Evolutionary conservation across 2,329 filamentous ascomycete genomes (phyloP), one percentile per base, ranked within the genome.

Genomic region (Fusarium anthophilum): DNA sequence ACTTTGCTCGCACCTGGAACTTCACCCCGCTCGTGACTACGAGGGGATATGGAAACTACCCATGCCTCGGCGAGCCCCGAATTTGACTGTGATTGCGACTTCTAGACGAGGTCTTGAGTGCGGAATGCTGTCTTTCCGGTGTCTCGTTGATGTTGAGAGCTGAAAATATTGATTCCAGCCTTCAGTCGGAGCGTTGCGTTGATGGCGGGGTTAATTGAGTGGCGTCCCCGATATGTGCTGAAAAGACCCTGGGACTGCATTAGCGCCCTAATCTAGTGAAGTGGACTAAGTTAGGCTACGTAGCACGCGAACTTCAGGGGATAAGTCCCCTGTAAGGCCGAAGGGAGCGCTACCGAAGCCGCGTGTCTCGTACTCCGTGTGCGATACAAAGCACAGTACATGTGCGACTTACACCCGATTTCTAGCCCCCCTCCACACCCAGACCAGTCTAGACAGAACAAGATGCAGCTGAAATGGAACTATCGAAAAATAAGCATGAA

Each of bases 401-500:
- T 56, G 26, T 20, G 22, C 4, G 38, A 56, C 53, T 44, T 56
- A 44, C 26, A 32, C 53, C 26, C 12, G 8, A 56, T 24, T 44
- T 2, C 3, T 56, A 24, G 38, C 6, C 8, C 20, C 15, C 38
- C 22, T 44, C 38, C 38, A 44, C 53, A 44, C 12, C 53, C 26
- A 44, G 53, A 44, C 38, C 26, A 44, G 38, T 56, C 53, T 56
- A 56, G 53, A 56, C 53, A 44, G 53, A 56, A 56, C 38, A 56
- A 44, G 53, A 56, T 32, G 53, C 53, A 44, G 53, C 53, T 56
- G 53, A 56, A 56, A 56, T 56, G 53, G 26, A 44, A 56, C 53
- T 56, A 56, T 56, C 53, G 53, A 56, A 56, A 56, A 44, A 56
- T 44, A 56, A 56, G 38, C 53, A 24, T 56, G 53, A 56, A 56